Conservation (phyloP, 768 basidiomycete species). For the Tylopilus intermedius region DNA sequence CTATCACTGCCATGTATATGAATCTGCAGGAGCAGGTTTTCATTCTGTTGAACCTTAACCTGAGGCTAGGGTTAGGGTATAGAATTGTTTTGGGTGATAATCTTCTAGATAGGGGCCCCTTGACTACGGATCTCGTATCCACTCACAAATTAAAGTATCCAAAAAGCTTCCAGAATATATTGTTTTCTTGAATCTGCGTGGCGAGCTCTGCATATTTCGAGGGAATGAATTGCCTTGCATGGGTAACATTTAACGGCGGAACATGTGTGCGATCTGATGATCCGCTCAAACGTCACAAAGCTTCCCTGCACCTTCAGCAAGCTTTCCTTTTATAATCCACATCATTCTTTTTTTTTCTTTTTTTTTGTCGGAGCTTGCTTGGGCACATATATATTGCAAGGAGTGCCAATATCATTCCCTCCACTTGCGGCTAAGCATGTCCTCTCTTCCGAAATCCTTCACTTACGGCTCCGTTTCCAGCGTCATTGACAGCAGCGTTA, state of each 20-base stretch:
- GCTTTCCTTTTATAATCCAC: neutral
- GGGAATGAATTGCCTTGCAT: too few species aligned
- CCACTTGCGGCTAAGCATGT: slow-evolving; percentile 31
- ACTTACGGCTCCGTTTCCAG: slow-evolving; percentile 46
- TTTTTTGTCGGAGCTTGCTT: slow-evolving; percentile 6
- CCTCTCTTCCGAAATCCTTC: slow-evolving; percentile 44
- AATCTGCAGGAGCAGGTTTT: neutral
- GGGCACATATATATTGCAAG: neutral
- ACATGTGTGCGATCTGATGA: neutral
- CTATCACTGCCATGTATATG: slow-evolving; percentile 12
- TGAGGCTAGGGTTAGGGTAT: neutral
- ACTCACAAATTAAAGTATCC: too few species aligned
- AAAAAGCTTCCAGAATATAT: neutral
- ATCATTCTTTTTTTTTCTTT: neutral
- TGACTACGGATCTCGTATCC: too few species aligned
- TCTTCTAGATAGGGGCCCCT: too few species aligned
- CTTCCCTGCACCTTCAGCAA: neutral
- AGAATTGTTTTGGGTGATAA: neutral
- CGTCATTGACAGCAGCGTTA: slow-evolving; percentile 35
- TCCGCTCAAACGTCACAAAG: neutral
- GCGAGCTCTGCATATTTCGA: neutral
- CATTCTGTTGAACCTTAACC: neutral
- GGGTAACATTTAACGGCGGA: neutral
- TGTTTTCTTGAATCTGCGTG: neutral
- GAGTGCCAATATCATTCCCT: neutral